These are phyloP conservation scores for Clavariopsis aquatica DNA, from an alignment of 495 filamentous ascomycete genomes.

Conservation along the genomic window DNA sequence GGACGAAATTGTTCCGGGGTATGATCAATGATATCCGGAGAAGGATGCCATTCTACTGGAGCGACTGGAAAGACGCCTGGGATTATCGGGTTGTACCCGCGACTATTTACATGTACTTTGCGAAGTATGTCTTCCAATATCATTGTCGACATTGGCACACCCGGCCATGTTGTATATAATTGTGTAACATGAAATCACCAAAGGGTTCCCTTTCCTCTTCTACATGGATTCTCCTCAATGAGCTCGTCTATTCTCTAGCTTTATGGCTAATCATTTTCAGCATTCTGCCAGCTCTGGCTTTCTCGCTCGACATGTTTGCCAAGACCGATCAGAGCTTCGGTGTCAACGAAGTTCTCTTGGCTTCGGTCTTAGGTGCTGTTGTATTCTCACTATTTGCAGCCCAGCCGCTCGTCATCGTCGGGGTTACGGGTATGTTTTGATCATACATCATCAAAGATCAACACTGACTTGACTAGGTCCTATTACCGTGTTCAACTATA, in stretches of 20 bases:
- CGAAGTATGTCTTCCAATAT: slow-evolving; percentile 43
- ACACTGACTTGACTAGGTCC: slow-evolving; percentile 30
- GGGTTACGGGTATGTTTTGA: slow-evolving; percentile 72
- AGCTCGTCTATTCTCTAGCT: background rate
- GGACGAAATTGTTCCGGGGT: slow-evolving; percentile 43
- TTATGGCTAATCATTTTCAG: slow-evolving; percentile 25
- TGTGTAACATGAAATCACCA: background rate
- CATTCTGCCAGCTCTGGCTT: slow-evolving; percentile 52
- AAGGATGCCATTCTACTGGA: slow-evolving; percentile 49
- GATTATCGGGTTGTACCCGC: slow-evolving; percentile 49
- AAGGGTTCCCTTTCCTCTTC: background rate
- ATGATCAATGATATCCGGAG: slow-evolving; percentile 50
- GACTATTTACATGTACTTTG: slow-evolving; percentile 51
- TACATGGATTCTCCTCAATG: background rate
- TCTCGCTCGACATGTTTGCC: slow-evolving; percentile 49
- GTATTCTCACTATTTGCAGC: slow-evolving; percentile 45
- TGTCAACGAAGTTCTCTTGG: slow-evolving; percentile 51
- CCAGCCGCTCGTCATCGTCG: slow-evolving; percentile 66
- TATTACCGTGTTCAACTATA: slow-evolving; percentile 51
- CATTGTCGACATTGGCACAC: slow-evolving; percentile 5
- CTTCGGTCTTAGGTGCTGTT: slow-evolving; percentile 48
- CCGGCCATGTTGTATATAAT: background rate
- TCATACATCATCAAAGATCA: background rate
- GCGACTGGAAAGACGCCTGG: slow-evolving; percentile 49
- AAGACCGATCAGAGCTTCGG: slow-evolving; percentile 48